These are phyloP conservation scores for Penicillium dipodomyicola DNA, from an alignment of 495 filamentous ascomycete genomes.

Conservation along the genomic window DNA sequence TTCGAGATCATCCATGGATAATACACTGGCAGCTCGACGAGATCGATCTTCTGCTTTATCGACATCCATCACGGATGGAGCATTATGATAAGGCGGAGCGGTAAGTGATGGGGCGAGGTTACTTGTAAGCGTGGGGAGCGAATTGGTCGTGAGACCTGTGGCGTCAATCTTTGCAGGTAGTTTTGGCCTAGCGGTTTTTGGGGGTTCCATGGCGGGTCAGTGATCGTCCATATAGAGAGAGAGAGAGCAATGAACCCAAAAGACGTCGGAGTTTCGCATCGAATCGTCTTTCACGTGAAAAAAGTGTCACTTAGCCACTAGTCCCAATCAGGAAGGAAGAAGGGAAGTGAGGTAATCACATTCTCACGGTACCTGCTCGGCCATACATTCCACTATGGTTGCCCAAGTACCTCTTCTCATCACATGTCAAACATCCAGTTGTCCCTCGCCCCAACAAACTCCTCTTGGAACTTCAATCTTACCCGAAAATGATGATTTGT, in stretches of 20 bases:
- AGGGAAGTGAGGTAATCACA: constrained; percentile 8
- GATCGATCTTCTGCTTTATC: constrained; percentile 43
- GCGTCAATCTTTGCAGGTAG: constrained; percentile 1
- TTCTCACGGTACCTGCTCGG: background rate
- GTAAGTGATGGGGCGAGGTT: constrained; percentile 11
- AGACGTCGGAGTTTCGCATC: constrained; percentile 7
- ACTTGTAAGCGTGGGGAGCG: constrained; percentile 7
- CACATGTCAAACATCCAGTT: constrained; percentile 5
- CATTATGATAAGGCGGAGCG: constrained; percentile 28
- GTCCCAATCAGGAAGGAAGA: constrained; percentile 6
- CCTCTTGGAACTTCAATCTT: background rate
- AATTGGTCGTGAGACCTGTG: constrained; percentile 7
- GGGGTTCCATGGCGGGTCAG: constrained; percentile 14
- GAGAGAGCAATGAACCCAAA: constrained; percentile 4
- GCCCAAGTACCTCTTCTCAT: background rate
- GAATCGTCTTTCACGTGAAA: constrained; percentile 13
- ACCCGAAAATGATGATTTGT: constrained; percentile 3
- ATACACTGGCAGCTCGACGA: constrained; percentile 45
- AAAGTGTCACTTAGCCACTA: constrained; percentile 7
- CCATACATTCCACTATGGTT: constrained; percentile 2
- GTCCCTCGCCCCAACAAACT: background rate
- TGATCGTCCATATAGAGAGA: constrained; percentile 8
- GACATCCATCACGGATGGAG: constrained; percentile 41
- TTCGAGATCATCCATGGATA: constrained; percentile 82
- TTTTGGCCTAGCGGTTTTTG: background rate